Evolutionary conservation across 2,329 filamentous ascomycete species (phyloP).

Genomic region (Cercospora sojina): DNA sequence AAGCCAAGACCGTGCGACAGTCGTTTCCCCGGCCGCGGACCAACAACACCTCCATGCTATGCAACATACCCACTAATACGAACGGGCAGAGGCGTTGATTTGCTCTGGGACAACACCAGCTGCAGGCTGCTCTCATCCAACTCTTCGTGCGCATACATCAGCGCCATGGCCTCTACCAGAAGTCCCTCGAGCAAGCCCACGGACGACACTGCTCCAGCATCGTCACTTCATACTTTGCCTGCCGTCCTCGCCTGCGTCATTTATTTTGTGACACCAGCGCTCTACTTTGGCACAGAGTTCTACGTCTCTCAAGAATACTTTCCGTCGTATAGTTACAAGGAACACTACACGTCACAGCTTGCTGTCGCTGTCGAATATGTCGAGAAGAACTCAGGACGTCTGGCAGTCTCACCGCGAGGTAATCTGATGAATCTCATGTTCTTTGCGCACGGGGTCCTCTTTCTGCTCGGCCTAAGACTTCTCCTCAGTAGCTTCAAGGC

Average conservation of each 20-base stretch:
- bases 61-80: neutral
- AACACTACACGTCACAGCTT: conserved; percentile 20
- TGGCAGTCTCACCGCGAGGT: conserved; percentile 11
- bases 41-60: neutral
- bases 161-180: neutral
- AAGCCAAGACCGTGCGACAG: neutral
- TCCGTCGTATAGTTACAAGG: conserved; percentile 17
- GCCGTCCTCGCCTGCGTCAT: conserved; percentile 15
- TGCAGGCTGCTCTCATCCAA: neutral
- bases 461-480: conserved; percentile 10
- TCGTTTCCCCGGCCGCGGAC: neutral
- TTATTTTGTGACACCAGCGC: conserved; percentile 8
- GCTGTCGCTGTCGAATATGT: conserved; percentile 13
- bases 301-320: conserved; percentile 12
- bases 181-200: neutral
- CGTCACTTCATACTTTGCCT: neutral
- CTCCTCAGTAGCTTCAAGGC: conserved; percentile 3
- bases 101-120: neutral
- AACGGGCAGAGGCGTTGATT: neutral
- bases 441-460: conserved; percentile 14
- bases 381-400: conserved; percentile 1
- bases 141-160: neutral
- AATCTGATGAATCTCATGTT: conserved; percentile 20
- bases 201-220: neutral
- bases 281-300: conserved; percentile 19